Evolutionary conservation across 768 basidiomycete species (phyloP).

Genomic region (Asterophora lycoperdoides): DNA sequence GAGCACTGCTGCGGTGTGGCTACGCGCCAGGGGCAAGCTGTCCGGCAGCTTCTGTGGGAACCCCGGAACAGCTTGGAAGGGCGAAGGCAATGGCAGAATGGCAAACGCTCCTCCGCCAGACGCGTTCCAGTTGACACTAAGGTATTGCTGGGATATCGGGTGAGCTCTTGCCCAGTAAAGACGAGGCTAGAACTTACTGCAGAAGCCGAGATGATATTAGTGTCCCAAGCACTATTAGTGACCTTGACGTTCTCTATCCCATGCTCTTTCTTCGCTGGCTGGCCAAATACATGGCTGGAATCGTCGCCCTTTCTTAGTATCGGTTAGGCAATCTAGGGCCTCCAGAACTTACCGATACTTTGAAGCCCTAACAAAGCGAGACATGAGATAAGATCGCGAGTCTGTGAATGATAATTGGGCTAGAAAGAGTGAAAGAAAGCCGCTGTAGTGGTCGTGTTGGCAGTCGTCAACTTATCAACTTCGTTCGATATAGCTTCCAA

Average conservation of each 20-base stretch:
- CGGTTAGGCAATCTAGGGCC: not conserved
- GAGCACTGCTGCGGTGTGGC: constrained; percentile 78
- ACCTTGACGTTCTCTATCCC: constrained; percentile 80
- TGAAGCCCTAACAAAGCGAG: constrained; percentile 79
- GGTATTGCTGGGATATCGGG: constrained; percentile 53
- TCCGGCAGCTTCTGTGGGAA: constrained; percentile 86
- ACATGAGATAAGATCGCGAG: constrained; percentile 43
- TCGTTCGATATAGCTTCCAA: not conserved
- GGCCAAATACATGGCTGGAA: constrained; percentile 86
- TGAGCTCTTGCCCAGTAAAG: constrained; percentile 5
- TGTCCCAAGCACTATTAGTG: constrained; percentile 92
- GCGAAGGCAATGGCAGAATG: constrained; percentile 83
- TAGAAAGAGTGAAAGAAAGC: not conserved
- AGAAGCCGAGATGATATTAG: constrained; percentile 85
- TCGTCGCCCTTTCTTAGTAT: constrained; percentile 4
- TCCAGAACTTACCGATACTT: constrained; percentile 67
- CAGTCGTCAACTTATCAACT: not conserved
- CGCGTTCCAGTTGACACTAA: constrained; percentile 92
- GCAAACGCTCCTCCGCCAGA: constrained; percentile 93
- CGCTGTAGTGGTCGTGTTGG: constrained; percentile 2
- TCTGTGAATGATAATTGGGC: not conserved
- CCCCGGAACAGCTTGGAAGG: constrained; percentile 48
- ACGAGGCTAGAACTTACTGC: constrained; percentile 45
- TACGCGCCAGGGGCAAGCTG: constrained; percentile 85
- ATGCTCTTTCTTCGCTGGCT: constrained; percentile 81